These are phyloP conservation scores for Botrytis galanthina DNA, from an alignment of 2,329 filamentous ascomycete species.

Conservation along the genomic window DNA sequence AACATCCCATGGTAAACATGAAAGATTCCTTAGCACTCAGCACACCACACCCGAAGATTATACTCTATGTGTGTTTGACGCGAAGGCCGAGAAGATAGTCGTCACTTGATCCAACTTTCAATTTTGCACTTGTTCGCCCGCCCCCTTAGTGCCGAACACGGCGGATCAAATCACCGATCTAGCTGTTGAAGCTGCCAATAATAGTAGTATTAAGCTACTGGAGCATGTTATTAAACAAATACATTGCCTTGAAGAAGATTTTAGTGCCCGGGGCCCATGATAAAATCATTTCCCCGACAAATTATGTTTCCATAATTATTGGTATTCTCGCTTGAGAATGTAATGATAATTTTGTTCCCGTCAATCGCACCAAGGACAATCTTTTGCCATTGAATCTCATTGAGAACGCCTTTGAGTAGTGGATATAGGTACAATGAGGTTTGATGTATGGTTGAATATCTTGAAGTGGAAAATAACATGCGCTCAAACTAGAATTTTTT, in stretches of 20 bases:
- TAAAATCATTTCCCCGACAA: neutral
- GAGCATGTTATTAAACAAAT: conserved; percentile 8
- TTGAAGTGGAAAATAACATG: conserved; percentile 21
- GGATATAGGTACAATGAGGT: neutral
- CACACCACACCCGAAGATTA: neutral
- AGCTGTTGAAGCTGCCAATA: neutral
- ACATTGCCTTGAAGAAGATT: neutral
- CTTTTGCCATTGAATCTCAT: neutral
- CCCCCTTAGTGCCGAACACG: neutral
- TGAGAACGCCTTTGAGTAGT: neutral
- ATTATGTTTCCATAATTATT: neutral
- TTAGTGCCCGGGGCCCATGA: neutral
- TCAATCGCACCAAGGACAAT: neutral
- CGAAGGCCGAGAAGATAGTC: neutral
- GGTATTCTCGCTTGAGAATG: conserved; percentile 6
- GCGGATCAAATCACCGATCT: neutral
- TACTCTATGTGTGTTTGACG: neutral
- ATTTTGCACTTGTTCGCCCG: neutral
- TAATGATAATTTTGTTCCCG: neutral
- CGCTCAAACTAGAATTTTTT: neutral
- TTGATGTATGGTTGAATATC: neutral
- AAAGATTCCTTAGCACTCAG: neutral
- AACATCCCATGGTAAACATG: neutral
- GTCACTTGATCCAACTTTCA: neutral
- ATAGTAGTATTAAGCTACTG: neutral